Conservation (phyloP, 2,329 filamentous ascomycete genomes). For the Fusarium sororula region DNA sequence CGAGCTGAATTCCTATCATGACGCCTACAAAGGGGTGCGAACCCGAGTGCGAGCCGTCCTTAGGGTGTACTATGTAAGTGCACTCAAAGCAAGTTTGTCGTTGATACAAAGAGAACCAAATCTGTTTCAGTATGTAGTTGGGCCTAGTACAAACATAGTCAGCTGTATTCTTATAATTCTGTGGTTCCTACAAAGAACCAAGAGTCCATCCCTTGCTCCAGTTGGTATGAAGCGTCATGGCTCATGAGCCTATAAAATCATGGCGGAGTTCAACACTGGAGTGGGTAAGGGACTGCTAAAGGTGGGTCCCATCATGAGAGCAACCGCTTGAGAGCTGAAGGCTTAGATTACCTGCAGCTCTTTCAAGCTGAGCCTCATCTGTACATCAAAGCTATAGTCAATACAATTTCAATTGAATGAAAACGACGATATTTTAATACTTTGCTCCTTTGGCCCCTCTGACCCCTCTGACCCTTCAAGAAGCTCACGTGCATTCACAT, state of each 20-base stretch:
- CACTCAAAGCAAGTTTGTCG: neutral
- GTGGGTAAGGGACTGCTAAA: neutral
- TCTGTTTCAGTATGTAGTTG: neutral
- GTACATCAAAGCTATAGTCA: neutral
- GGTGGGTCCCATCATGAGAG: constrained; percentile 18
- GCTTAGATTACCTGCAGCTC: constrained; percentile 7
- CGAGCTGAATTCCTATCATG: constrained; percentile 22
- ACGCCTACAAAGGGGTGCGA: constrained; percentile 9
- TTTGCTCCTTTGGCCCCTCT: neutral
- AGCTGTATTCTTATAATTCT: neutral
- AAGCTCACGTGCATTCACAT: neutral
- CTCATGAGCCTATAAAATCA: constrained; percentile 4
- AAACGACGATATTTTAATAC: neutral
- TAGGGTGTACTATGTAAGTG: neutral
- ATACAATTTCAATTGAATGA: neutral
- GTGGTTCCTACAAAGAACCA: neutral
- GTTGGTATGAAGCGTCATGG: neutral
- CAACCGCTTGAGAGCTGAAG: constrained; percentile 5
- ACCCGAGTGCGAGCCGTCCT: constrained; percentile 12
- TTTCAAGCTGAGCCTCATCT: constrained; percentile 2
- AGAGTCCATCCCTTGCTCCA: neutral
- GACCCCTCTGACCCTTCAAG: neutral
- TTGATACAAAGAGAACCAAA: neutral
- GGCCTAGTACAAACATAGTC: too few species aligned
- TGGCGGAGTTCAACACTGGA: neutral